phyloP scores from a whole-genome alignment of 371 early-diverging fungal species.

The Mortierella sp. region DNA sequence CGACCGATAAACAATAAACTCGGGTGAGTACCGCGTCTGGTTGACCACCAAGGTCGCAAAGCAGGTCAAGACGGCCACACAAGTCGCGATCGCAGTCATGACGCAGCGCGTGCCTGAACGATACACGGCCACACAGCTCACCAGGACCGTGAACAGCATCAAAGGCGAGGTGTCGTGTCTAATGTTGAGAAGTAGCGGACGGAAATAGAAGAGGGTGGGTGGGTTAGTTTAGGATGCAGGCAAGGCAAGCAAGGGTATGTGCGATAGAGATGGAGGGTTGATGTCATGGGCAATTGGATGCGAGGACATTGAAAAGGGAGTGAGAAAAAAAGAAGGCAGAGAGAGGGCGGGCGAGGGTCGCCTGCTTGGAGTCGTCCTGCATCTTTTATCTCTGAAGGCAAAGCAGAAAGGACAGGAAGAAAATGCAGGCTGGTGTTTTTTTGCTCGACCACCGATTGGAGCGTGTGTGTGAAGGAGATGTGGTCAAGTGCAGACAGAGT shows the following conservation, averaged over 20 bases:
- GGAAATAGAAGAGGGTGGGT: neutral
- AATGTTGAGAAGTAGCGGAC: neutral
- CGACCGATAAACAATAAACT: conserved; percentile 32
- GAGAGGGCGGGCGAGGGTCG: neutral
- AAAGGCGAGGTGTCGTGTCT: conserved; percentile 47
- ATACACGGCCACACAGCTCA: conserved; percentile 32
- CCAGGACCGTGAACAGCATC: conserved; percentile 31
- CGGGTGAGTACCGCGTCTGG: conserved; percentile 29
- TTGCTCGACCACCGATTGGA: neutral
- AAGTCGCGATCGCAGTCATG: conserved; percentile 39
- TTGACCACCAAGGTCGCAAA: conserved; percentile 42
- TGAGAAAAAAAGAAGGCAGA: neutral
- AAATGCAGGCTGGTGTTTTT: neutral
- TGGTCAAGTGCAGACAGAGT: neutral
- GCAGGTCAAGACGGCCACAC: conserved; percentile 36
- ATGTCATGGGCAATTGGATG: neutral
- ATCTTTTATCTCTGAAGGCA: neutral
- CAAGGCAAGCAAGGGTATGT: neutral
- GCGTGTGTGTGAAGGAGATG: neutral
- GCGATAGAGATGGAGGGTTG: neutral
- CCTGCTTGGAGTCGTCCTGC: neutral
- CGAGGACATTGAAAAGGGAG: neutral
- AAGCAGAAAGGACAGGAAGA: neutral
- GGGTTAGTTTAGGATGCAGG: neutral
- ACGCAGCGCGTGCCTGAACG: conserved; percentile 53